Evolutionary conservation across 2,329 filamentous ascomycete genomes (phyloP), one percentile per base, ranked within the genome.

Genomic region (Sporothrix schenckii): DNA sequence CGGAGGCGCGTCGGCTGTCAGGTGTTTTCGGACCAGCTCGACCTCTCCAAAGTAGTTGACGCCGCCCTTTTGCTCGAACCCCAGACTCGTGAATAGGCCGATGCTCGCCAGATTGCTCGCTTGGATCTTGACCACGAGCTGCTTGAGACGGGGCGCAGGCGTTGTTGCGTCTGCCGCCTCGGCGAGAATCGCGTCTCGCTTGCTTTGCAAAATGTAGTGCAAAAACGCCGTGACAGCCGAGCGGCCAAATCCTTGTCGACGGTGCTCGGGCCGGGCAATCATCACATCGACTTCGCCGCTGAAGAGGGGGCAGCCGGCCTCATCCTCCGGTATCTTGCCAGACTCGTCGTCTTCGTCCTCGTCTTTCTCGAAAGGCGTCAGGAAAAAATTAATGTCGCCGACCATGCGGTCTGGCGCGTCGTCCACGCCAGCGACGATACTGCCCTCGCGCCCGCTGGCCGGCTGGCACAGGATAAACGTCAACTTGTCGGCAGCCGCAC

Each of bases 391-490:
- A 63, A 94, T 86, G 76, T 94, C 92, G 0, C 92, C 92, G 9
- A 92, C 77, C 88, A 93, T 92, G 10, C 78, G 78, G 0, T 79
- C 80, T 0, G 86, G 81, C 0, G 80, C 76, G 76, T 94, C 92
- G 4, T 83, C 81, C 0, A 79, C 78, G 13, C 81, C 80, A 16
- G 67, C 66, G 6, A 34, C 50, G 3, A 66, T 44, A 2, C 41
- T 13, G 3, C n/a, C 14, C 11, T 1, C 52, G 9, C 19, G 39
- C 41, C 73, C 39, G 7, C 60, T 30, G 24, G 74, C 70, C 0
- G 88, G 85, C 11, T 84, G 81, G 77, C 93, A 97, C 69, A 92
- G 80, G 78, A 98, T 97, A 75, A 97, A 98, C 0, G 94, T 98
- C 72, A 98, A 80, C 81, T 98, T 98, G 80, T 98, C 94, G 34